These are phyloP conservation scores for Hebeloma cylindrosporum DNA, from an alignment of 768 basidiomycete genomes.

Conservation along the genomic window DNA sequence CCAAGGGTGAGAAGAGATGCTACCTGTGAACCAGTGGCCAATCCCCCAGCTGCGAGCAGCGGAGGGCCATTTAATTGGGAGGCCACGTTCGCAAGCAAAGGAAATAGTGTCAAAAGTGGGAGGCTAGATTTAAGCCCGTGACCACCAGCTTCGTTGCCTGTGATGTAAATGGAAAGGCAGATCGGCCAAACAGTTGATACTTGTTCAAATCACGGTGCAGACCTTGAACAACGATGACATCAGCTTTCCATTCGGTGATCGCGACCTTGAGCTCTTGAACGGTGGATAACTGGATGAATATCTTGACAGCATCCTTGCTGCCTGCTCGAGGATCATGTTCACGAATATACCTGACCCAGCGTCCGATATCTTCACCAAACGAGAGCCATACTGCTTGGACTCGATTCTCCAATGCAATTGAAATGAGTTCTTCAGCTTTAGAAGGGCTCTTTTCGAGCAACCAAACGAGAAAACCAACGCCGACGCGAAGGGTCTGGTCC, in stretches of 20 bases:
- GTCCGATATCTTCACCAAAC: conserved; percentile 57
- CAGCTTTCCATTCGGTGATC: conserved; percentile 64
- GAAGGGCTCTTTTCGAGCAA: conserved; percentile 53
- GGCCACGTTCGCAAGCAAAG: conserved; percentile 48
- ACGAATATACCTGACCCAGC: conserved; percentile 65
- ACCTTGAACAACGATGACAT: conserved; percentile 83
- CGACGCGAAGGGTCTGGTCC: conserved; percentile 51
- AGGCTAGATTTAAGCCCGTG: conserved; percentile 61
- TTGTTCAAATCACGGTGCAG: conserved; percentile 5
- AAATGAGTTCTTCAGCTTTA: conserved; percentile 42
- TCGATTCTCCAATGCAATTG: conserved; percentile 49
- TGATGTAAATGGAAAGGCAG: conserved; percentile 6
- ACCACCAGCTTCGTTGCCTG: conserved; percentile 81
- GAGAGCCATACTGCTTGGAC: conserved; percentile 75
- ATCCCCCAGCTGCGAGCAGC: conserved; percentile 74
- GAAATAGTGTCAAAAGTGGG: conserved; percentile 60
- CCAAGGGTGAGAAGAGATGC: conserved; percentile 67
- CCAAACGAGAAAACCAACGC: conserved; percentile 78
- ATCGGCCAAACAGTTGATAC: conserved; percentile 6
- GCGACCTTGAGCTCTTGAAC: conserved; percentile 60
- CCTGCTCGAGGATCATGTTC: conserved; percentile 46
- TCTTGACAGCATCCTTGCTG: conserved; percentile 42
- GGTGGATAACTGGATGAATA: conserved; percentile 68
- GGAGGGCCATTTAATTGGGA: conserved; percentile 32
- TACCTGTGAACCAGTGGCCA: conserved; percentile 63